phyloP scores from a whole-genome alignment of 306 rosid species.

The Sicyos edulis region DNA sequence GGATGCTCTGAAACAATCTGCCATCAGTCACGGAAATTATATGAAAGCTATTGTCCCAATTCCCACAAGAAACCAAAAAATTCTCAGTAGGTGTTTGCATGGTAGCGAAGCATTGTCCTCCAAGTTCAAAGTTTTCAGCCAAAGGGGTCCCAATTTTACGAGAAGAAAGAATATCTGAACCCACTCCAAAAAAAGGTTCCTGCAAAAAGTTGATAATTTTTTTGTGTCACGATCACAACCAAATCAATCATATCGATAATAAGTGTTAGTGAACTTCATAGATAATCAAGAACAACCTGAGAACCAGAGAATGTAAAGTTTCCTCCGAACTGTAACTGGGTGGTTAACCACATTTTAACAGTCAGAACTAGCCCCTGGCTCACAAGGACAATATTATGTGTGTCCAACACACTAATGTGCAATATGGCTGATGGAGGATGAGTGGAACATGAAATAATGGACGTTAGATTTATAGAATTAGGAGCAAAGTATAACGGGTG shows the following conservation, averaged over 20 bases:
- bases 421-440: slow-evolving; percentile 48
- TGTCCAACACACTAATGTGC: slow-evolving; percentile 68
- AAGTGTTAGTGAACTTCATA: slow-evolving; percentile 22
- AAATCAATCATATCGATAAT: background rate
- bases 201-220: slow-evolving; percentile 33
- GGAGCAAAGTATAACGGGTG: slow-evolving; percentile 93
- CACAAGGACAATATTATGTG: slow-evolving; percentile 69
- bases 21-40: slow-evolving; percentile 82
- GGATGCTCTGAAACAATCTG: slow-evolving; percentile 88
- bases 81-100: slow-evolving; percentile 75
- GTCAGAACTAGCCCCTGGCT: slow-evolving; percentile 76
- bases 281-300: slow-evolving; percentile 54
- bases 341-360: slow-evolving; percentile 88
- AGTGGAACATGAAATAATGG: slow-evolving; percentile 53
- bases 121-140: slow-evolving; percentile 84
- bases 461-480: slow-evolving; percentile 76
- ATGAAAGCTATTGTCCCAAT: slow-evolving; percentile 99
- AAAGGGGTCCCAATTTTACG: slow-evolving; percentile 85
- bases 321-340: slow-evolving; percentile 87
- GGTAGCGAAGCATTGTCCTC: slow-evolving; percentile 78
- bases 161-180: slow-evolving; percentile 69
- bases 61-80: slow-evolving; percentile 84
- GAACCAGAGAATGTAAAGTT: slow-evolving; percentile 89
- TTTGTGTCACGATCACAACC: slow-evolving; percentile 22
- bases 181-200: slow-evolving; percentile 90